Evolutionary conservation across 495 filamentous ascomycete genomes (phyloP), one percentile per base, ranked within the genome.

Genomic region (Penicillium herquei): DNA sequence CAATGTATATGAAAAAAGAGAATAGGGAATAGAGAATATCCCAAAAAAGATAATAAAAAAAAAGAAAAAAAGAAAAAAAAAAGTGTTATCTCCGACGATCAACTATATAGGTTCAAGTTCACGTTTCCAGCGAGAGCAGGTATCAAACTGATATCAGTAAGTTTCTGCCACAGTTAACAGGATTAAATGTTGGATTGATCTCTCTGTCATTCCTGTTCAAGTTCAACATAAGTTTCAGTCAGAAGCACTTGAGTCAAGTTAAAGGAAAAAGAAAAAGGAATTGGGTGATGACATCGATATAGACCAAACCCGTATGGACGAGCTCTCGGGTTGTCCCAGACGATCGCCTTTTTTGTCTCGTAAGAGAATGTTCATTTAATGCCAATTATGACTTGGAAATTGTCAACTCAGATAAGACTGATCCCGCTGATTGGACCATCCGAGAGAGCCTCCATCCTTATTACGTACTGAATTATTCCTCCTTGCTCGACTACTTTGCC

Each of bases 141-240:
- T n/a, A n/a, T n/a, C n/a, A n/a, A n/a, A n/a, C n/a, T 43, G 14
- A 43, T 16, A 30, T 32, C 17, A 47, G 9, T 3, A 16, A 41
- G 26, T 14, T 44, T 57, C 26, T 31, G 21, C 49, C 17, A 21
- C 37, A 56, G 26, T 14, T 49, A 71, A 49, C 41, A 71, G 49
- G 54, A 71, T 62, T 40, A 71, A 64, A 61, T 71, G 60, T 8
- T 59, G 59, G 56, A 61, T 69, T 8, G 66, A 63, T 52, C 59
- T 57, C 58, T 66, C 64, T 53, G 68, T 71, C 68, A 71, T 71
- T 65, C 63, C 65, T 66, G 43, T 18, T 4, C 7, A 12, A 5
- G 26, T 12, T 6, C 21, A 10, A 26, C n/a, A 33, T 7, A 39
- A 48, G 32, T 43, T 8, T 14, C 13, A 39, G 30, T 12, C 37